Evolutionary conservation across 345 rosid species (phyloP), one percentile per base, ranked within the genome.

Genomic region (Adansonia digitata): DNA sequence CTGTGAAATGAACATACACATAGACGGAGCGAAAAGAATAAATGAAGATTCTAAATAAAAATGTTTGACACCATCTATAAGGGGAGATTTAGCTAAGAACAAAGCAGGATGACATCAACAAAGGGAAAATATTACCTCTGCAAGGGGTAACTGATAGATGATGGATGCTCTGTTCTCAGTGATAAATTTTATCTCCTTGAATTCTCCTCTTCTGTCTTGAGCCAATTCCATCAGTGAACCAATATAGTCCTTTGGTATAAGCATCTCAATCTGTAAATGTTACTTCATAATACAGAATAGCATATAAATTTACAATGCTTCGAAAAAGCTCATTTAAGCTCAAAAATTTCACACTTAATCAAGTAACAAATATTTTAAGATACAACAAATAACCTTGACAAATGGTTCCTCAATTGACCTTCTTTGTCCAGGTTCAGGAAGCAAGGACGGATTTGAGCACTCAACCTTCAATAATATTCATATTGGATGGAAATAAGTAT

Each of bases 191-290:
- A 94, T 91, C 86, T 92, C 98, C 80, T 87, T 91, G 77, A 92
- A 94, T 66, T 86, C 95, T 71, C 91, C 98, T 89, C 98, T 91
- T 79, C 98, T 85, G 27, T 94, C 98, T 87, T 94, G 98, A 83
- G 98, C 89, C 52, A 95, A 86, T 86, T 95, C 99, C 98, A 95
- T 95, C 65, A 95, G 92, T 11, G 96, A 79, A 74, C 99, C 99
- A 74, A 95, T 92, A 76, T 83, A 88, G 72, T 95, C 99, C 79
- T 95, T 95, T n/a, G 99, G 98, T 39, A 97, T 90, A 78, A 95
- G 93, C 90, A 95, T 76, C 81, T 92, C 99, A 82, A 95, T 92
- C 99, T 95, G 85, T 72, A 80, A 18, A 63, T 20, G 77, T 69
- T 66, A 79, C 20, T 40, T 72, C 60, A 81, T 73, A 48, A 63